Evolutionary conservation across 2,329 filamentous ascomycete species (phyloP), one percentile per base, ranked within the genome.

Genomic region (Cryphonectria nitschkei): DNA sequence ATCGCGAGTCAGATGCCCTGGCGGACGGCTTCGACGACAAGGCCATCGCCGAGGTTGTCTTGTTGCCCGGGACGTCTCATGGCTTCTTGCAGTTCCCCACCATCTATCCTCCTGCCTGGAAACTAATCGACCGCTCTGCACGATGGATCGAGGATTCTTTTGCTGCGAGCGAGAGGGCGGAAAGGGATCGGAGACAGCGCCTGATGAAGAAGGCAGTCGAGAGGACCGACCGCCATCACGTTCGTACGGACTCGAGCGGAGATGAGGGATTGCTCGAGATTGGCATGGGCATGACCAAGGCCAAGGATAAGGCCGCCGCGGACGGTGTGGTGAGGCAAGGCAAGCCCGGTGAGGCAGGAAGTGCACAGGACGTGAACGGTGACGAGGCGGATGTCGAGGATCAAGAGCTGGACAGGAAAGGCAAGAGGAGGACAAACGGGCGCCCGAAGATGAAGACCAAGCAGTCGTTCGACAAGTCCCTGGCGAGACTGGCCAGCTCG

Each of bases 11-110:
- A 32, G 82, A 86, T 54, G 81, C 83, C 16, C 77, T 75, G 14
- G 80, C 82, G 50, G 83, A 81, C 43, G 88, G 84, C 11, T 95
- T 94, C 75, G 85, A 92, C 70, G 92, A 93, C 75, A 89, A 89
- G 76, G 91, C 94, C 58, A 88, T 91, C 68, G 90, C 94, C 0
- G 94, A 98, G 77, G 93, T 98, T 1, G 88, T 90, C 26, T 84
- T 98, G 34, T 90, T 99, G 5, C 94, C 95, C 0, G 95, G 95
- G 0, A 93, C 97, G 65, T 94, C 91, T 4, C 96, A 99, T 77
- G 96, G 96, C 0, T 99, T 99, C 80, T 82, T 98, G 75, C 95
- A 98, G 78, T 97, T 99, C 78, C 93, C 94, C 0, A 86, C 89
- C 0, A 85, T 98, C 3, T 99, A 97, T 75, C 94, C 94, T 0